A percentile compares a stretch with the other conserved stretches of the same genome.
Evolutionary conservation across 805 yeast species (phyloP).

Genomic region (Kodamaea neixiangensis): DNA sequence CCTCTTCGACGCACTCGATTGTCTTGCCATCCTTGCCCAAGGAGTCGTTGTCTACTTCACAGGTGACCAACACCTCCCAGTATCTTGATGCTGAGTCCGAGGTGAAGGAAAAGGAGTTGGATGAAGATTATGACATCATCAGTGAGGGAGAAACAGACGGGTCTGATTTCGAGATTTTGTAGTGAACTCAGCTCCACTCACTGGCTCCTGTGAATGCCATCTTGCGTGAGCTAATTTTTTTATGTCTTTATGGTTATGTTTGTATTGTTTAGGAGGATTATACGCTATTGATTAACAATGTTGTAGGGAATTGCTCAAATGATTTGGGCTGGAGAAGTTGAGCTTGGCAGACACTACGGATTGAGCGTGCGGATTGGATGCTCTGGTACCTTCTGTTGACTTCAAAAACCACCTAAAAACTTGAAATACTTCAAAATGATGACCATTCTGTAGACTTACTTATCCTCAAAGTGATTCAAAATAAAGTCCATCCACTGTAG

Average conservation of each 20-base stretch:
- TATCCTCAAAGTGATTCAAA: no score
- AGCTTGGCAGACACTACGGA: no score
- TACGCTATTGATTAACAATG: neutral
- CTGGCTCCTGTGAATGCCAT: constrained; percentile 18
- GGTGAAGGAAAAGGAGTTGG: constrained; percentile 11
- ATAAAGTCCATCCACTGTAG: no score
- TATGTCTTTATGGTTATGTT: constrained; percentile 5
- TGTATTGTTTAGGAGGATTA: constrained; percentile 5
- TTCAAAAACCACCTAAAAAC: no score
- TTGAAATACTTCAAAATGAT: no score
- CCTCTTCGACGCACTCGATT: constrained; percentile 27
- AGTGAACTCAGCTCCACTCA: neutral
- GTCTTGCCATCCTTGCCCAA: constrained; percentile 33
- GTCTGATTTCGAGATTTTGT: constrained; percentile 42
- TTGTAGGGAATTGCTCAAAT: no score
- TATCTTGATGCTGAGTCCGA: neutral
- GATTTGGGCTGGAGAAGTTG: no score
- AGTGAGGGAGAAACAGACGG: constrained; percentile 24
- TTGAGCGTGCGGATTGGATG: no score
- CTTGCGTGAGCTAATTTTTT: constrained; percentile 14
- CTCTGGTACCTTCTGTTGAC: no score
- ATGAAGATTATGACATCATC: constrained; percentile 37
- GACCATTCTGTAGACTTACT: no score
- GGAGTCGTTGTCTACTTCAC: constrained; percentile 21
- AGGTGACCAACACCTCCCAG: neutral